These are phyloP conservation scores for Penicillium psychrosexuale DNA, from an alignment of 2,329 filamentous ascomycete genomes.

Conservation along the genomic window DNA sequence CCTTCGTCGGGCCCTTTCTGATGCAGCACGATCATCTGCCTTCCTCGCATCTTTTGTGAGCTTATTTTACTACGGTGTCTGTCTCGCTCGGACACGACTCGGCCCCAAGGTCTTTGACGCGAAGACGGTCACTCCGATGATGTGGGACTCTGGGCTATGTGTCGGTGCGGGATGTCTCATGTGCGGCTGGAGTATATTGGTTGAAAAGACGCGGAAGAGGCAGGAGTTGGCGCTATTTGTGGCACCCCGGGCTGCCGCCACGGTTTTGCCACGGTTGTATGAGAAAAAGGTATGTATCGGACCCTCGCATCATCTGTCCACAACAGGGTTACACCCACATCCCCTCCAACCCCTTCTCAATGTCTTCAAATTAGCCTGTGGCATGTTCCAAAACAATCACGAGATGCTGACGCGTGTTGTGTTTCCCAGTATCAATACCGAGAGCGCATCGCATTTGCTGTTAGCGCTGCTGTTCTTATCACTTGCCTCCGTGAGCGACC, in stretches of 20 bases:
- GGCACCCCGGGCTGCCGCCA: conserved; percentile 71
- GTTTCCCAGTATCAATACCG: conserved; percentile 59
- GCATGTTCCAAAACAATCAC: conserved; percentile 8
- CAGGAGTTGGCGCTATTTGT: conserved; percentile 80
- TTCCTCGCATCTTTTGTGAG: conserved; percentile 76
- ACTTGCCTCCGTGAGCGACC: conserved; percentile 63
- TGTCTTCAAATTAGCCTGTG: conserved; percentile 8
- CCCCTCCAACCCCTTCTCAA: conserved; percentile 4
- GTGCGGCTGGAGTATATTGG: conserved; percentile 77
- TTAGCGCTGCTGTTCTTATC: conserved; percentile 67
- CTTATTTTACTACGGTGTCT: conserved; percentile 82
- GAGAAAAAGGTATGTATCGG: conserved; percentile 40
- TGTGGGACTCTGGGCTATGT: conserved; percentile 61
- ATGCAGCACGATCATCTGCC: conserved; percentile 67
- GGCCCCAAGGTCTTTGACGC: conserved; percentile 66
- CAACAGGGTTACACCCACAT: conserved; percentile 21
- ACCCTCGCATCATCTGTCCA: conserved; percentile 12
- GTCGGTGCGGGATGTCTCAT: conserved; percentile 68
- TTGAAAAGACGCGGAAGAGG: conserved; percentile 63
- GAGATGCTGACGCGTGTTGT: conserved; percentile 20
- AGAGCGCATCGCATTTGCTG: conserved; percentile 64
- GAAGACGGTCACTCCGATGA: conserved; percentile 51
- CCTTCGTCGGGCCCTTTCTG: conserved; percentile 53
- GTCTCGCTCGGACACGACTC: conserved; percentile 68
- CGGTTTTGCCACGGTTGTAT: conserved; percentile 70